Percentiles rank a stretch among this genome's conserved stretches.
phyloP scores from a whole-genome alignment of 306 rosid genomes.

The Cucumis hystrix region DNA sequence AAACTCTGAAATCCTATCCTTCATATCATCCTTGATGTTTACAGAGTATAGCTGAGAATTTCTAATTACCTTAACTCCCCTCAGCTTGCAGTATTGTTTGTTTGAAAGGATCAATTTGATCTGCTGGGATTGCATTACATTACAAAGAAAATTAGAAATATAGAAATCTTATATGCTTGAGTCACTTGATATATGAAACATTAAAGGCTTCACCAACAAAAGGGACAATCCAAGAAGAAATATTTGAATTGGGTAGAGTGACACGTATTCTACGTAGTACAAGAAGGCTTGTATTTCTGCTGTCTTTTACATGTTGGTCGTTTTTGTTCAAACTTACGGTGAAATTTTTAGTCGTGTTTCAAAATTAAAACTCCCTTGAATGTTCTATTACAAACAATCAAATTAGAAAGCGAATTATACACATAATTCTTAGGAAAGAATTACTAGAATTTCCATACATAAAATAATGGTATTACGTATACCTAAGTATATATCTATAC shows the following conservation, averaged over 20 bases:
- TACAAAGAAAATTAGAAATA: conserved; percentile 8
- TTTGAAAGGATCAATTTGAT: conserved; percentile 58
- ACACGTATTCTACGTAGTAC: background rate
- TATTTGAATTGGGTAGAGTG: background rate
- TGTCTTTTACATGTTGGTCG: background rate
- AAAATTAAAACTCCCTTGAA: background rate
- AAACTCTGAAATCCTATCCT: background rate
- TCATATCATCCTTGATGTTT: background rate
- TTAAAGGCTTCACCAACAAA: background rate
- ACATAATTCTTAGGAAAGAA: no score
- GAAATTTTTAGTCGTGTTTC: background rate
- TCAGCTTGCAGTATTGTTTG: conserved; percentile 63
- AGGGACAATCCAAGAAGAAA: background rate
- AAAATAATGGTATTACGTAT: no score
- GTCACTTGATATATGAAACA: background rate
- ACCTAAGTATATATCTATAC: no score
- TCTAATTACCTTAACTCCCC: conserved; percentile 53
- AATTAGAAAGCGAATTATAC: no score
- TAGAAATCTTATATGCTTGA: background rate
- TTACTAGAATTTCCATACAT: no score
- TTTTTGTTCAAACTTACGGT: background rate
- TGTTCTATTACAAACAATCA: background rate
- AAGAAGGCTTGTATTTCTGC: background rate
- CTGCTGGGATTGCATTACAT: conserved; percentile 69
- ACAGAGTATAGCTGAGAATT: background rate